Evolutionary conservation across 805 yeast species (phyloP), one percentile per base, ranked within the genome.

Genomic region (Sugiyamaella smithiae): DNA sequence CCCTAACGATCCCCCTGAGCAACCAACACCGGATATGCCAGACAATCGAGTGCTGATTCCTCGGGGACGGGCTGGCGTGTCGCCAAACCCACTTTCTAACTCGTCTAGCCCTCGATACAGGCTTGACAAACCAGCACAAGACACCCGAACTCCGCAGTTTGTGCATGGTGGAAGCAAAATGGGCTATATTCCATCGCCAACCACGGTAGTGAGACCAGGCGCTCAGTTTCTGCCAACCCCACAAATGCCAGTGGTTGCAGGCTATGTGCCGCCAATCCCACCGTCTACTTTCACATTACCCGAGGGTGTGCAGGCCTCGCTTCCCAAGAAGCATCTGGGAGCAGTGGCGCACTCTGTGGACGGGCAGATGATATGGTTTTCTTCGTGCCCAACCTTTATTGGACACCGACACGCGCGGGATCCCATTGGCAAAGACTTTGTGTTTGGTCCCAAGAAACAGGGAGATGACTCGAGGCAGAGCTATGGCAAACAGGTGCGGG

Each of bases 1-100:
- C 55, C 81, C 81, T 37, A 81, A 83, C 48, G 96, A 89, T 63
- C 97, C 91, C 5, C 56, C 55, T 8, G 54, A 58, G 45, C 46
- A 51, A 50, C 51, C 64, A 11, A 55, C 59, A 3, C 56, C 54
- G 7, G 51, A 50, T 43, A n/a, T 23, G 28, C 29, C 8, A 4
- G 16, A 35, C 14, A 14, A 16, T 16, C 38, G 5, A 19, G 19
- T 19, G 20, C 37, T 12, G 14, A 12, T 22, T 17, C 25, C n/a
- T n/a, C n/a, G 43, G 16, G 43, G 43, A 12, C 25, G 29, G 4
- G 8, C 12, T 7, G 17, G 12, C 11, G 43, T 12, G 22, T 35
- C 38, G 5, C 38, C 38, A 35, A 35, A 16, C 16, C 22, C 38
- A 7, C 38, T 35, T 3, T 16, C 22, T 20, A 35, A 35, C 20